Base-by-base conservation (phyloP, 1,284 basidiomycete species). In the Peniophora sp. region DNA sequence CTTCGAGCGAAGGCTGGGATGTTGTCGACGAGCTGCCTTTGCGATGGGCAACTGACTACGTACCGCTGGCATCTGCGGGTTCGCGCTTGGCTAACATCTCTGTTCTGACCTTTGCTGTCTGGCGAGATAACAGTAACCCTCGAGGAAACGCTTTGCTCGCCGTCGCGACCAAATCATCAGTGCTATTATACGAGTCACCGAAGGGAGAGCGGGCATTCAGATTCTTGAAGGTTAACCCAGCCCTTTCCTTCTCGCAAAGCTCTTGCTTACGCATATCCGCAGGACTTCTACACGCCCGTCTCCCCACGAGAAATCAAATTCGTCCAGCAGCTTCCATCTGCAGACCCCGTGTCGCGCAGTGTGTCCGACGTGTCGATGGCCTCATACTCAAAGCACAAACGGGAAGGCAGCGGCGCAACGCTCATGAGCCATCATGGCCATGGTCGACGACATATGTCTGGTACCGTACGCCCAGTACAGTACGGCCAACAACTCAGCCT, bases 241-340 rank as follows among this genome's bases (percentile, higher is more conserved):
- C 17, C 48, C 53, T 35, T 16, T 32, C 47, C 39, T 38, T 41
- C 45, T 9, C 9, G 43, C 36, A n/a, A 36, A 8, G 17, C 10
- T 16, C 20, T 8, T 9, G 20, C 44, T 23, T 10, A 51, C 32
- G 10, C 45, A 50, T 27, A 22, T 50, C 20, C 41, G 3, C 58
- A 89, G 88, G 88, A 91, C 65, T 89, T 89, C 56, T 91, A 91
- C 61, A 85, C 81, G 0, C 88, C 88, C 3, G 55, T 83, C 10
- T 74, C 74, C 52, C 78, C 86, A 22, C 78, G 80, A 17, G 74
- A 66, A 47, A 67, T 89, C 25, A 70, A 72, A 1, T 91, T 91
- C 63, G 78, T 89, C 35, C 75, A 83, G 36, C 89, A 90, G 64
- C 68, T 72, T 14, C 27, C 27, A 6, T 77, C 82, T 2, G 72